A percentile compares a stretch with the other conserved stretches of the same genome.
phyloP scores from a whole-genome alignment of 139 green algal species.

The Cymbomonas tetramitiformis region DNA sequence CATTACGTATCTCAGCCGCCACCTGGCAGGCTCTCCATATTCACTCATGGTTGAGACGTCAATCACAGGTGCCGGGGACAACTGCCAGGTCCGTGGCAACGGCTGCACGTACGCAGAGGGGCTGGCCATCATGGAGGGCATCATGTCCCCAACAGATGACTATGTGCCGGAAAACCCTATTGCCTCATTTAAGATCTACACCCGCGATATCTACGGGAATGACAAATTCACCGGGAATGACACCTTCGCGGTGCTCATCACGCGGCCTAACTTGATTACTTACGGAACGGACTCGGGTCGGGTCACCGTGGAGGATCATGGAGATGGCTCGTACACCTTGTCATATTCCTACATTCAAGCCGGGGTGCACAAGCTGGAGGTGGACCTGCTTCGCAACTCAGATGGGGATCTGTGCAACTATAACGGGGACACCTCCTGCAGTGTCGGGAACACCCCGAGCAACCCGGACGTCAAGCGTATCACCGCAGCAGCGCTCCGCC shows the following conservation, averaged over 20 bases:
- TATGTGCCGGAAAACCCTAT: neutral
- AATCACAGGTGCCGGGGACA: neutral
- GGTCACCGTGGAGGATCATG: no score
- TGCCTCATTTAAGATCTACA: slow-evolving; percentile 6
- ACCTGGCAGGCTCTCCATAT: neutral
- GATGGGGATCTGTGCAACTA: no score
- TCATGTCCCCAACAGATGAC: neutral
- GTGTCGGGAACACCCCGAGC: no score
- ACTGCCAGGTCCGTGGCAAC: neutral
- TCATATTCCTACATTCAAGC: neutral
- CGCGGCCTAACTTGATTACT: no score
- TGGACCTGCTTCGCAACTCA: neutral
- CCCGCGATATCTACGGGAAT: slow-evolving; percentile 18
- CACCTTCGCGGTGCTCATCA: neutral
- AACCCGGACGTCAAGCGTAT: no score
- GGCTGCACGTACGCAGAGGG: slow-evolving; percentile 3
- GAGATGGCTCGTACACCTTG: neutral
- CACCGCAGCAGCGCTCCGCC: neutral
- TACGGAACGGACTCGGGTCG: no score
- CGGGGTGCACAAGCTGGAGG: neutral
- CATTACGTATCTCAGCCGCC: neutral
- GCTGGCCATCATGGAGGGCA: slow-evolving; percentile 2
- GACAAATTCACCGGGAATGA: slow-evolving; percentile 2
- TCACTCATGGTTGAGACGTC: neutral
- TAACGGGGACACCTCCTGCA: no score